Base-by-base conservation (phyloP, 768 basidiomycete species). In the Lactifluus hygrophoroides region DNA sequence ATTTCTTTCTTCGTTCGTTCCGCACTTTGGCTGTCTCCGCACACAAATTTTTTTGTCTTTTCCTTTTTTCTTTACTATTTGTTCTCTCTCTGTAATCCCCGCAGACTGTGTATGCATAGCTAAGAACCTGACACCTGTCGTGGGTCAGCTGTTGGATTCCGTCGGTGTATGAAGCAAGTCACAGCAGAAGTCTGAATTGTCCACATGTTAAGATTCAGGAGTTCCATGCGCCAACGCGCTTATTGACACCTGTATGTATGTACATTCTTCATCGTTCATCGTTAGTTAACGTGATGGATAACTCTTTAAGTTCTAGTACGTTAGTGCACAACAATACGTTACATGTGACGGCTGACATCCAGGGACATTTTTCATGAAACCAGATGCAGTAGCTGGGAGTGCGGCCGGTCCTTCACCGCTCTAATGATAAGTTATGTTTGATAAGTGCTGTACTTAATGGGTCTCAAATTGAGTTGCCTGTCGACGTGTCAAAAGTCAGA, bases 41-140 rank as follows among this genome's bases (percentile, higher is more conserved):
- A 43, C 51, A 53, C 38, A 11, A 7, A 23, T 34, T 17, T 7
- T 6, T 38, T 54, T 21, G 11, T 53, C 37, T 25, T 44, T 6
- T 30, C 9, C 25, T n/a, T 6, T 28, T 13, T 54, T 43, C 34
- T 35, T 37, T 38, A 7, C 30, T 38, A 34, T 34, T 19, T 42
- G 34, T 58, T 23, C 38, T n/a, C 52, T 54, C 51, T 35, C 46
- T 59, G 58, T 59, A 59, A 59, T 48, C n/a, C 27, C 35, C 47
- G 54, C 58, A 58, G 38, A 19, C 23, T 25, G 56, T 58, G 57
- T 59, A 59, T 59, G 54, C 38, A 40, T 59, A 59, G 32, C 47
- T 27, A 49, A 58, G 52, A 47, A 49, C 52, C 32, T 42, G 14
- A 43, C 42, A 54, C 32, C 46, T 30, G 19, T 46, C 51, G 27